Base-by-base conservation (phyloP, 139 green algal genomes). In the Haematococcus sp. region DNA sequence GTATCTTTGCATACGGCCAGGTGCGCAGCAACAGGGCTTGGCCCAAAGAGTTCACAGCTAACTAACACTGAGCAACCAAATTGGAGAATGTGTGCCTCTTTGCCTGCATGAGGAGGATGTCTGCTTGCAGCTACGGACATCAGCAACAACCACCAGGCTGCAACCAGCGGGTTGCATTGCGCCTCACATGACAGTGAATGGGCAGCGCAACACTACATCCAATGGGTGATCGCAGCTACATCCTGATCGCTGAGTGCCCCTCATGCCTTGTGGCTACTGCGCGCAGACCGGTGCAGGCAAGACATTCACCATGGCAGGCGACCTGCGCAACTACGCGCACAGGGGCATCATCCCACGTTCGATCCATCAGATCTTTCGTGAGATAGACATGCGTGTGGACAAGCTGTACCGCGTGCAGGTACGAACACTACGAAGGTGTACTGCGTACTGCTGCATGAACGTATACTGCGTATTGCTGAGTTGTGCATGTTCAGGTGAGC, bases 201-300 rank as follows among this genome's bases (percentile, higher is more conserved):
- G n/a, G n/a, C n/a, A n/a, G n/a, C n/a, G n/a, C n/a, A n/a, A n/a
- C n/a, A n/a, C n/a, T n/a, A n/a, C n/a, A n/a, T n/a, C n/a, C n/a
- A n/a, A n/a, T n/a, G n/a, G n/a, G n/a, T n/a, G n/a, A n/a, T n/a
- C n/a, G n/a, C n/a, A n/a, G n/a, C n/a, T n/a, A n/a, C 7, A 49
- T 7, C 40, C 40, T 19, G 7, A 7, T 11, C 40, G 30, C 23
- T 46, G 30, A 4, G 35, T 65, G 40, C 31, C 22, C 19, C 13
- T 55, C 1, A n/a, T 49, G 40, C 40, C 40, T 49, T 49, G 40
- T 49, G 16, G n/a, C n/a, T n/a, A n/a, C n/a, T n/a, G n/a, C n/a
- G n/a, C n/a, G 13, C 84, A 95, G 87, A 97, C 91, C 7, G 91
- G 90, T 2, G 84, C 88, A 1, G 91, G 91, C 31, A 96, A 96